phyloP scores from a whole-genome alignment of 768 basidiomycete species.

The Naematelia aurantialba region DNA sequence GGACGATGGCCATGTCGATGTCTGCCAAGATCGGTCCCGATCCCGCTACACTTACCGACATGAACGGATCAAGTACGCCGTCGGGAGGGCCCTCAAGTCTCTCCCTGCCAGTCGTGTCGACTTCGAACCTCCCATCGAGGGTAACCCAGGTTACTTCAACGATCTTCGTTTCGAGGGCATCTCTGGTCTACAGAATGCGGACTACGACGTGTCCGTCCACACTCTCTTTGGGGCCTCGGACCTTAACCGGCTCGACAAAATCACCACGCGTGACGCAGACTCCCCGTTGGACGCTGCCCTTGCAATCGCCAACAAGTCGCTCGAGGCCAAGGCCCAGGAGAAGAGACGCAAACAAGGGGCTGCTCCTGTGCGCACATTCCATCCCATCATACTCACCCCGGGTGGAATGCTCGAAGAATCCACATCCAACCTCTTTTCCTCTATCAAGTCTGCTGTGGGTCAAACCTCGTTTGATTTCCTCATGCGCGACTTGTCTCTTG shows the following conservation, averaged over 20 bases:
- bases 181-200: not conserved
- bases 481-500: not conserved
- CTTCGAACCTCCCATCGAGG: not conserved
- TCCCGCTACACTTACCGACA: not conserved
- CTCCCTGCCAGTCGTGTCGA: not conserved
- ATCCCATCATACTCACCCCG: not conserved
- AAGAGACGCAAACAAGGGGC: not conserved
- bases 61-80: not conserved
- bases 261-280: not conserved
- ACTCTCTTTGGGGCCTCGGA: not conserved
- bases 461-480: not conserved
- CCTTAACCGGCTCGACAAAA: not conserved
- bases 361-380: not conserved
- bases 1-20: not conserved
- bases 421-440: not conserved
- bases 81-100: not conserved
- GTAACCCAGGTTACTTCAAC: not conserved
- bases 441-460: not conserved
- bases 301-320: not conserved
- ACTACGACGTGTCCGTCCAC: not conserved
- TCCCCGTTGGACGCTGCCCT: not conserved
- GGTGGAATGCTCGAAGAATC: constrained; percentile 1
- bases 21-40: not conserved
- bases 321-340: not conserved
- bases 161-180: not conserved